Conservation (phyloP, 495 filamentous ascomycete genomes). For the Neurospora discreta region DNA sequence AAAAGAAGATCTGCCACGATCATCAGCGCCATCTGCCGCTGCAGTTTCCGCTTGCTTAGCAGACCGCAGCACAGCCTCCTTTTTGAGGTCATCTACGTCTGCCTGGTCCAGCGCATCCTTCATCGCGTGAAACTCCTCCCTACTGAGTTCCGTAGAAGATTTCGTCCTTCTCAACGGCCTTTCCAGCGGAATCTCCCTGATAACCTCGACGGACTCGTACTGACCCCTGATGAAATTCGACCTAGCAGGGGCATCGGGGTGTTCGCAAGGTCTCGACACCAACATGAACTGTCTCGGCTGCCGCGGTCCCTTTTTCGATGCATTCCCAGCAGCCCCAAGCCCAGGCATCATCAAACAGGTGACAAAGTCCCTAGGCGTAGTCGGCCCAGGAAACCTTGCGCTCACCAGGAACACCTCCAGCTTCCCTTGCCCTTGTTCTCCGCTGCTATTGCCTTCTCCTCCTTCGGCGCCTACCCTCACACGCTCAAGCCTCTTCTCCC, state of each 20-base stretch:
- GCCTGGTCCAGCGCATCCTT: background rate
- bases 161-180: conserved; percentile 20
- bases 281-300: conserved; percentile 64
- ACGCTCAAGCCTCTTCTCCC: conserved; percentile 58
- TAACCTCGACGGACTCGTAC: conserved; percentile 88
- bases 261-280: conserved; percentile 70
- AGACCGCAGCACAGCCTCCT: conserved; percentile 21
- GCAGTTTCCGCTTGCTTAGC: conserved; percentile 6
- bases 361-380: conserved; percentile 79
- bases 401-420: conserved; percentile 64
- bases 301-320: background rate
- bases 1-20: background rate
- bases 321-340: conserved; percentile 5
- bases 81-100: conserved; percentile 10
- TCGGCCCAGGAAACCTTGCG: conserved; percentile 83
- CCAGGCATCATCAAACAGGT: conserved; percentile 56
- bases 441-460: conserved; percentile 41
- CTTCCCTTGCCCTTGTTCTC: background rate
- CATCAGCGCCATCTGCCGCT: conserved; percentile 1
- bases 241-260: conserved; percentile 57
- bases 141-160: conserved; percentile 23
- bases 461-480: conserved; percentile 30
- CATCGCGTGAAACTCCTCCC: conserved; percentile 10
- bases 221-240: conserved; percentile 67
- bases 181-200: conserved; percentile 62